These are phyloP conservation scores for Mucor mucedo DNA, from an alignment of 371 early-diverging fungal genomes.

Conservation along the genomic window DNA sequence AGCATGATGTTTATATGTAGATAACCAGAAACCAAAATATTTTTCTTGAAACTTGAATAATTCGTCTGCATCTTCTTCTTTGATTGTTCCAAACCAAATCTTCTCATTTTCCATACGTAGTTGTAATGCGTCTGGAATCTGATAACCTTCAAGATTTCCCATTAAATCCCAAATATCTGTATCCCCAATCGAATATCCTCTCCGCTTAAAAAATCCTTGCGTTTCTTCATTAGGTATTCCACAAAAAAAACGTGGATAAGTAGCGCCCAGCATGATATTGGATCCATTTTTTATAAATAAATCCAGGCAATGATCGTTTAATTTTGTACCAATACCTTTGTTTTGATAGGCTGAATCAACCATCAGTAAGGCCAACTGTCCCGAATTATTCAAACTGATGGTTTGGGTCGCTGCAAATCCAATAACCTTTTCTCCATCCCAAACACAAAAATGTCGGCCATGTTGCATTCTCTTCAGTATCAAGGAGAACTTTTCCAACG, in stretches of 20 bases:
- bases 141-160: conserved; percentile 32
- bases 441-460: conserved; percentile 33
- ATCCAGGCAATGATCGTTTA: conserved; percentile 40
- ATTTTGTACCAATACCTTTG: conserved; percentile 40
- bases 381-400: conserved; percentile 15
- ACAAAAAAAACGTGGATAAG: conserved; percentile 55
- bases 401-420: conserved; percentile 50
- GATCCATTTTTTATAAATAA: conserved; percentile 25
- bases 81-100: conserved; percentile 41
- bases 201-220: conserved; percentile 37
- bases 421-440: conserved; percentile 21
- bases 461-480: conserved; percentile 29
- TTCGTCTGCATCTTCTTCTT: conserved; percentile 30
- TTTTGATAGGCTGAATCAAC: conserved; percentile 32
- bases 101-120: conserved; percentile 41
- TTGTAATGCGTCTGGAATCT: conserved; percentile 25
- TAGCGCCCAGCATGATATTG: conserved; percentile 37
- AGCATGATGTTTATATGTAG: conserved; percentile 50
- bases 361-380: conserved; percentile 45
- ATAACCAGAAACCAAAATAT: conserved; percentile 48
- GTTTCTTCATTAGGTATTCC: conserved; percentile 44
- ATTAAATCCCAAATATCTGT: conserved; percentile 40
- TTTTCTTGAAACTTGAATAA: conserved; percentile 41
- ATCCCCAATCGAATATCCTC: conserved; percentile 40
- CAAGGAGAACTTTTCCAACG: conserved; percentile 23